Evolutionary conservation across 306 rosid species (phyloP), one percentile per base, ranked within the genome.

Genomic region (Sechiopsis laciniata): DNA sequence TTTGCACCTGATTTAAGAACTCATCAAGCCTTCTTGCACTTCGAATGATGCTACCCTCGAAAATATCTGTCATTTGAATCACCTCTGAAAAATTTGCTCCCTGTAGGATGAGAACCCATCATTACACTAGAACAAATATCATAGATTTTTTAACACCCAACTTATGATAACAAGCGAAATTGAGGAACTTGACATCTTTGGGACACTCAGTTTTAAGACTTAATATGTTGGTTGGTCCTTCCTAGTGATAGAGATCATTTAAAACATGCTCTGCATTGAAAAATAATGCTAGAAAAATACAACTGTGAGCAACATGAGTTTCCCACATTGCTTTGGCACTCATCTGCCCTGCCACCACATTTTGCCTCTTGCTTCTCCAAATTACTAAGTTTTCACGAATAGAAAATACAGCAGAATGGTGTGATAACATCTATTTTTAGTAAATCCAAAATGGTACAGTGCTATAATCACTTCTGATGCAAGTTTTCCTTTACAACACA

Each of bases 21-120:
- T 94, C 99, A 67, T 94, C 99, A 61, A 94, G 99, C 85, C 99
- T 85, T 86, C 97, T 94, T 55, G 96, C 95, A 83, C 95, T 86
- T 80, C 99, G 88, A 61, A 94, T 89, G 75, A 94, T 89, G 82
- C 97, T 94, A 55, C 99, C 99, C 83, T 94, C 97, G 80, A 94
- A 94, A 59, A 94, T 86, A 81, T 91, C 99, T 16, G 99, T 94
- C 97, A 91, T 94, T 82, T 94, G 96, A 78, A 87, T 94, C 80
- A 94, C 92, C 51, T 94, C 99, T 0, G 87, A 84, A 82, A 94
- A 94, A 83, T 19, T 86, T 60, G 96, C 82, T 55, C 97, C 99
- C 97, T 94, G 83, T 69, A 42, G 51, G 29, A 55, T 7, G 7
- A 76, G 55, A 76, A 13, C 29, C 24, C 16, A 65, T 40, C 10